Evolutionary conservation across 2,329 filamentous ascomycete genomes (phyloP).

Genomic region (Karstenula rhodostoma): DNA sequence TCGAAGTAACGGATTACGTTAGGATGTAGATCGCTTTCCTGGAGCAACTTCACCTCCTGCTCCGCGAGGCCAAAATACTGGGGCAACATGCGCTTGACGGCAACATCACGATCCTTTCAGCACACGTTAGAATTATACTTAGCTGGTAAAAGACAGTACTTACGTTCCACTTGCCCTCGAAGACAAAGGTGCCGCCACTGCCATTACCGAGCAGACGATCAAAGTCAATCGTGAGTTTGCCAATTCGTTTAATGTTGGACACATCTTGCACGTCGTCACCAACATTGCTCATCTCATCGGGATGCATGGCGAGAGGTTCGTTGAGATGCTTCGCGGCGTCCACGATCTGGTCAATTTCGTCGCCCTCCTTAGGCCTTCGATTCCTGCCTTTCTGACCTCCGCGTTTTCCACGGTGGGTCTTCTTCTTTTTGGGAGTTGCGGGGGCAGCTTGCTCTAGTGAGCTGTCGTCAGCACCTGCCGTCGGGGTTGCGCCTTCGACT

Average conservation of each 20-base stretch:
- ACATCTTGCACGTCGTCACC: conserved; percentile 57
- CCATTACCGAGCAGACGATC: conserved; percentile 73
- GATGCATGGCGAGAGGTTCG: conserved; percentile 43
- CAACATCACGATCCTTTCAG: conserved; percentile 77
- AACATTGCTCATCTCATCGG: conserved; percentile 49
- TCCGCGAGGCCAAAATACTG: conserved; percentile 96
- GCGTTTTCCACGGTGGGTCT: conserved; percentile 59
- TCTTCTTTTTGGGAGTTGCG: conserved; percentile 56
- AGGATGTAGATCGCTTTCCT: conserved; percentile 93
- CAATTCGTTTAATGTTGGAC: conserved; percentile 63
- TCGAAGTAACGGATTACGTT: conserved; percentile 98
- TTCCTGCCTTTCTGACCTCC: conserved; percentile 57
- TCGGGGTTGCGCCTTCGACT: conserved; percentile 16
- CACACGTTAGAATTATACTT: conserved; percentile 16
- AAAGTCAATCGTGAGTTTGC: conserved; percentile 67
- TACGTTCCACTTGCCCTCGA: conserved; percentile 86
- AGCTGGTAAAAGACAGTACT: conserved; percentile 18
- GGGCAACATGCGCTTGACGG: conserved; percentile 95
- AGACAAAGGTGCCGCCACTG: conserved; percentile 97
- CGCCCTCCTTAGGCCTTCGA: conserved; percentile 47
- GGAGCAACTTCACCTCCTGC: conserved; percentile 87
- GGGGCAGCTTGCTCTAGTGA: conserved; percentile 33
- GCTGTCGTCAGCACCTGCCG: conserved; percentile 25
- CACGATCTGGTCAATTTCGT: conserved; percentile 49
- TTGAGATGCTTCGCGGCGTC: conserved; percentile 51